Evolutionary conservation across 805 yeast species (phyloP), one percentile per base, ranked within the genome.

Genomic region (Metschnikowia noctiluminum): DNA sequence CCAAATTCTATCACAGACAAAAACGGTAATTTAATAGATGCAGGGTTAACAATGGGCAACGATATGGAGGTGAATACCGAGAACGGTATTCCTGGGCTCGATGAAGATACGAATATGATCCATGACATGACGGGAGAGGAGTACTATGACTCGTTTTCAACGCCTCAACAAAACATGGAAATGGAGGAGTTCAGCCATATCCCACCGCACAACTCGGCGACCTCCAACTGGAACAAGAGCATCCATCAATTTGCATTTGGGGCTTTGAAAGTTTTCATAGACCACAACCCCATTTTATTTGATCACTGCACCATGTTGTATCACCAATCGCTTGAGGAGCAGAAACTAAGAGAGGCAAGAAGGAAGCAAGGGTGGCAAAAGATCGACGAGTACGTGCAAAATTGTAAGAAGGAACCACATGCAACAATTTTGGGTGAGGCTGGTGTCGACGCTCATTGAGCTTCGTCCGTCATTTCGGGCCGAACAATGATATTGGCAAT

Each of bases 221-320:
- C 79, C 7, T 69, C 78, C 38, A 92, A 87, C 60, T 94, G 99
- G 99, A 94, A 94, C 67, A 80, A 94, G 60, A 89, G 96, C 35
- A 91, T 94, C 39, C 94, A 92, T 57, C 83, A 89, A 42, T 80
- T 92, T 76, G 95, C 96, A 1, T 90, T 82, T 70, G 87, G 87
- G 49, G 97, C 98, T 0, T 75, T 94, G 59, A 90, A 90, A 65
- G 85, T 89, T 48, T 91, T 94, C 62, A 82, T 91, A 83, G 97
- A 92, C 61, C 85, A 94, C 45, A 91, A 91, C 65, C 96, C 96
- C 13, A 84, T 85, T 8, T 74, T 92, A 27, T 94, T 89, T 68
- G 97, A 91, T 64, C 91, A 90, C 63, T 92, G 98, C 64, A 87
- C 95, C n/a, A 78, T 88, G 59, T 69, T 88, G 53, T 90, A 90